Base-by-base conservation (phyloP, 2,329 filamentous ascomycete genomes). In the Metarhizium brunneum region DNA sequence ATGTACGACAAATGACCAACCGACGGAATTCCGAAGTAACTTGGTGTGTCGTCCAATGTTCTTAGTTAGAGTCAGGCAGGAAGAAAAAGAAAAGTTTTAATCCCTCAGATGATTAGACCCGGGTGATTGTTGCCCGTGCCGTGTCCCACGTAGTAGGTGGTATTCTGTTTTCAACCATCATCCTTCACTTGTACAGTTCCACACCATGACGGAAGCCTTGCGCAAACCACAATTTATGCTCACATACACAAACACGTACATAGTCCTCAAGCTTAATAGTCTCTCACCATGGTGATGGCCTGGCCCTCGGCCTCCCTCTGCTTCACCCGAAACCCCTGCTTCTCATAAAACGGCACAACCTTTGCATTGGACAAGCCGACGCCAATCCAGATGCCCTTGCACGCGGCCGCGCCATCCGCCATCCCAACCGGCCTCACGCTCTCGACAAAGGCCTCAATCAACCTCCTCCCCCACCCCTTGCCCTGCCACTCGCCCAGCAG, bases 251-350 rank as follows among this genome's bases (percentile, higher is more conserved):
- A 25, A 4, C 25, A 25, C 25, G 4, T 25, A 25, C 25, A 25
- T 25, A 4, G 25, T 25, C 25, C 25, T 25, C 25, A 4, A 4
- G 25, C 30, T 50, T 56, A 61, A 51, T 55, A 56, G 54, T 75
- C 73, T 60, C 63, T 69, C 55, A 74, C 71, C 74, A 77, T 76
- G 67, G 65, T 71, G 42, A 71, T 69, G 47, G 67, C 67, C 67
- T 71, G 47, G 3, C 75, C 75, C 36, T 79, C 25, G 25, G 25
- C 25, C 25, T 25, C 25, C 25, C 25, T 25, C 25, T 25, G 25
- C 25, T 25, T 25, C 25, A 25, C 25, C 25, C 25, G 25, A 3
- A 25, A 25, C 25, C 25, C 25, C 25, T 25, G 25, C 25, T 25
- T 25, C 25, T 25, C 25, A 25, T 25, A 25, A 25, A 25, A 25